A percentile compares a stretch with the other conserved stretches of the same genome.
Conservation (phyloP, 2,329 filamentous ascomycete species). For the Trichoderma atrobrunneum region DNA sequence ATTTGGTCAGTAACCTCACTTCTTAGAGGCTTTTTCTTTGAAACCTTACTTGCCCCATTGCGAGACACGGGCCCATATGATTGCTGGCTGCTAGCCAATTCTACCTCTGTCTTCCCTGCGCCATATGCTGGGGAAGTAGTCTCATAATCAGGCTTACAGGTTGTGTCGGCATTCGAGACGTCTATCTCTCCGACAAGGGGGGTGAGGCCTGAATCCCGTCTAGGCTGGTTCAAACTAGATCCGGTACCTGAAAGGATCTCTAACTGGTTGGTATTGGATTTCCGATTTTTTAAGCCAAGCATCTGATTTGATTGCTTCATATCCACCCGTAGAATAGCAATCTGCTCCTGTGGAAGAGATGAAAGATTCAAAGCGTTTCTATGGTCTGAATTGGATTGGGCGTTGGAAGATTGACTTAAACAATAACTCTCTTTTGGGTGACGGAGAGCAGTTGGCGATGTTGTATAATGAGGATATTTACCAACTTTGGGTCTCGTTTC, state of each 20-base stretch:
- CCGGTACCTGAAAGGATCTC: not conserved
- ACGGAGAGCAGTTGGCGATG: not conserved
- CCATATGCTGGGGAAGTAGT: not conserved
- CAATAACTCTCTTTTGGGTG: not conserved
- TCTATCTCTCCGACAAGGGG: not conserved
- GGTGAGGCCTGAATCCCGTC: not conserved
- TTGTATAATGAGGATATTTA: not conserved
- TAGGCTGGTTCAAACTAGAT: not conserved
- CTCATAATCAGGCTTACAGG: not conserved
- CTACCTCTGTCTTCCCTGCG: not conserved
- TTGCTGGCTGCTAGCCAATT: not conserved
- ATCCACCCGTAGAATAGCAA: not conserved
- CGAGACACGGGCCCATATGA: not conserved
- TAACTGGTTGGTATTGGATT: not conserved
- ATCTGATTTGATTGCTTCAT: not conserved
- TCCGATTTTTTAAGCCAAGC: not conserved
- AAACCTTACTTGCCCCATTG: not conserved
- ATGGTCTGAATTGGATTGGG: not conserved
- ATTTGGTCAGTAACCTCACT: constrained; percentile 23
- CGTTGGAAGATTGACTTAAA: not conserved
- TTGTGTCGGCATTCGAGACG: not conserved
- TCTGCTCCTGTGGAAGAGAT: not conserved
- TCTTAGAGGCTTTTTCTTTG: not conserved
- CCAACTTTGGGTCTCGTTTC: not conserved
- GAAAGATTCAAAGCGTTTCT: not conserved